Conservation (phyloP, 2,329 filamentous ascomycete species). For the Pyrenophora teres region DNA sequence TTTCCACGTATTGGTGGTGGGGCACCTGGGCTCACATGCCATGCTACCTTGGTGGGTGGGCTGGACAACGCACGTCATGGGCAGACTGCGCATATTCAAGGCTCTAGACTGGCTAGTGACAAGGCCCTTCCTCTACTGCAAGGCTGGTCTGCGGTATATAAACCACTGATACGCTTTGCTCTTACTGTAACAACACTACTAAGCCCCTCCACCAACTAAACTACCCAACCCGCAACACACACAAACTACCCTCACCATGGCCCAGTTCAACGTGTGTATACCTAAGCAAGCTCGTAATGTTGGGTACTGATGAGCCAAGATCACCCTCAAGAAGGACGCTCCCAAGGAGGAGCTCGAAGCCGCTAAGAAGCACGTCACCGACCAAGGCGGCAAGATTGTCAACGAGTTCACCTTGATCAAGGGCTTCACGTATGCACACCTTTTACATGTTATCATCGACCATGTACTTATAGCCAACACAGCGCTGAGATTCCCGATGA, state of each 20-base stretch:
- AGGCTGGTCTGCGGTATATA: conserved; percentile 25
- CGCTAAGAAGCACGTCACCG: conserved; percentile 73
- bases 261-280: conserved; percentile 23
- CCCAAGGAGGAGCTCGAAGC: conserved; percentile 70
- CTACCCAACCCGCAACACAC: not conserved
- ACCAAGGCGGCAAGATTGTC: conserved; percentile 81
- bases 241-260: conserved; percentile 12
- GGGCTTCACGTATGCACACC: conserved; percentile 78
- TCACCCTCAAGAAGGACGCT: conserved; percentile 77
- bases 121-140: conserved; percentile 10
- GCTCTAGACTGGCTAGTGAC: conserved; percentile 15
- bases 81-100: conserved; percentile 32
- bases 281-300: not conserved
- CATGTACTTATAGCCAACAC: conserved; percentile 1
- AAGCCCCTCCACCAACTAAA: conserved; percentile 7
- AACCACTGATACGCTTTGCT: conserved; percentile 21
- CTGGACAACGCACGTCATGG: conserved; percentile 30
- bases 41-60: not conserved
- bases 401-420: conserved; percentile 88
- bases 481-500: conserved; percentile 77
- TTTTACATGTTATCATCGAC: not conserved
- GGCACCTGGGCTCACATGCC: conserved; percentile 15
- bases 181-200: conserved; percentile 12
- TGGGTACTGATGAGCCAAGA: conserved; percentile 55
- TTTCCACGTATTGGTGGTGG: conserved; percentile 15